Conservation (phyloP, 805 yeast species). For the Saccharomycopsis sp. region DNA sequence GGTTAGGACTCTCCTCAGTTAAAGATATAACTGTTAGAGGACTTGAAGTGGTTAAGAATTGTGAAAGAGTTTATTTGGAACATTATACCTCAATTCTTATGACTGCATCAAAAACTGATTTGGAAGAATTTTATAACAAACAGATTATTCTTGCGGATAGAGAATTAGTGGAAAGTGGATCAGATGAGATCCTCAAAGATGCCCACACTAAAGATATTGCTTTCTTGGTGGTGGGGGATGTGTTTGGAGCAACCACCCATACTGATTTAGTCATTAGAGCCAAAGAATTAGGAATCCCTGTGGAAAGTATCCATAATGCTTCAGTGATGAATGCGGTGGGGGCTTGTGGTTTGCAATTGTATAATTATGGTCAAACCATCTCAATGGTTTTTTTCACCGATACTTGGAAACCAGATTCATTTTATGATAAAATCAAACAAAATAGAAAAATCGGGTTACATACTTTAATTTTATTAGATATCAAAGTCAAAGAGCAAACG, state of each 20-base stretch:
- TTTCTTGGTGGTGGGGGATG: conserved; percentile 93
- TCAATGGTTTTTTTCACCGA: conserved; percentile 94
- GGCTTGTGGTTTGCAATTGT: conserved; percentile 91
- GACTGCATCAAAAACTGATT: conserved; percentile 71
- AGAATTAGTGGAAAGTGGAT: conserved; percentile 84
- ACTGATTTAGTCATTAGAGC: conserved; percentile 91
- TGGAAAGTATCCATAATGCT: conserved; percentile 87
- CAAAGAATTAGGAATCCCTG: conserved; percentile 66
- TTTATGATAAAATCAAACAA: conserved; percentile 81
- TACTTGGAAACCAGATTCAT: conserved; percentile 91
- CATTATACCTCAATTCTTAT: conserved; percentile 91
- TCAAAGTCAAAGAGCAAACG: conserved; percentile 95
- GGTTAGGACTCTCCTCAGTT: conserved; percentile 83
- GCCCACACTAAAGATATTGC: conserved; percentile 83
- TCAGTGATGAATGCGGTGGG: conserved; percentile 98
- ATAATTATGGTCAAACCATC: conserved; percentile 95
- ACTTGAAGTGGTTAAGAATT: conserved; percentile 67
- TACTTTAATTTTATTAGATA: conserved; percentile 78
- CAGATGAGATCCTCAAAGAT: conserved; percentile 68
- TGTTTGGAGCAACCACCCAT: conserved; percentile 97
- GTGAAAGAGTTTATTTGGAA: conserved; percentile 88
- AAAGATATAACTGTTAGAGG: conserved; percentile 94
- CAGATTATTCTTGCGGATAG: conserved; percentile 85
- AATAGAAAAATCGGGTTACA: conserved; percentile 87
- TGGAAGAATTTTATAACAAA: conserved; percentile 80